Conservation (phyloP, 2,329 filamentous ascomycete species). For the Colletotrichum siamense region DNA sequence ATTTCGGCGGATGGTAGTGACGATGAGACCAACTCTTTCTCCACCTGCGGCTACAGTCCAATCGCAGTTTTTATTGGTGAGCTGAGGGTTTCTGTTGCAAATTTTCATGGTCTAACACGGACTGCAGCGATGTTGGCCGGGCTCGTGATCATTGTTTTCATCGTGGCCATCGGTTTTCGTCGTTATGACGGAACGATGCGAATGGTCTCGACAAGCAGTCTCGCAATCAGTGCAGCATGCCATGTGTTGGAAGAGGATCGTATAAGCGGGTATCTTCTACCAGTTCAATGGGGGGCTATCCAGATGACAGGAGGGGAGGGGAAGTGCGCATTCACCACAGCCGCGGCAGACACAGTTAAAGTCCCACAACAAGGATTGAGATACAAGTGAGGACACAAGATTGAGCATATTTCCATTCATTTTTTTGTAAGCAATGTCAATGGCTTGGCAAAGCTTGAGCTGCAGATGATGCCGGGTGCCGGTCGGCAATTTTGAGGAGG, state of each 20-base stretch:
- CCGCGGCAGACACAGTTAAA: not conserved
- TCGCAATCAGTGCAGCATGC: not conserved
- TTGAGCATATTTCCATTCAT: not conserved
- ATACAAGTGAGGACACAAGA: not conserved
- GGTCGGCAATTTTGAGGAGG: not conserved
- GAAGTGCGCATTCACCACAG: not conserved
- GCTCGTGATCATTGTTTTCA: constrained; percentile 7
- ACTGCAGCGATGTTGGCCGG: constrained; percentile 20
- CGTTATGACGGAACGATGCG: constrained; percentile 35
- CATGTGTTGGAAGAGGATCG: not conserved
- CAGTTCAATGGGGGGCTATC: not conserved
- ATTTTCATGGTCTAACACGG: not conserved
- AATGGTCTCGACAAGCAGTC: constrained; percentile 11
- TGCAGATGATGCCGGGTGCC: not conserved
- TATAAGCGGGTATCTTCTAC: not conserved
- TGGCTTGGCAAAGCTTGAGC: not conserved
- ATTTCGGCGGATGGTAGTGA: constrained; percentile 25
- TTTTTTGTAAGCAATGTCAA: not conserved
- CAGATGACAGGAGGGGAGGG: not conserved
- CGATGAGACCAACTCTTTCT: constrained; percentile 32
- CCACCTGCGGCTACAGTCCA: constrained; percentile 34
- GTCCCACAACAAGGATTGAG: not conserved
- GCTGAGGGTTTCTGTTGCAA: not conserved
- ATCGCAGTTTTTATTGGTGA: not conserved
- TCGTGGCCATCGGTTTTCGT: constrained; percentile 28